Base-by-base conservation (phyloP, 2,329 filamentous ascomycete genomes). In the Colletotrichum sp. region DNA sequence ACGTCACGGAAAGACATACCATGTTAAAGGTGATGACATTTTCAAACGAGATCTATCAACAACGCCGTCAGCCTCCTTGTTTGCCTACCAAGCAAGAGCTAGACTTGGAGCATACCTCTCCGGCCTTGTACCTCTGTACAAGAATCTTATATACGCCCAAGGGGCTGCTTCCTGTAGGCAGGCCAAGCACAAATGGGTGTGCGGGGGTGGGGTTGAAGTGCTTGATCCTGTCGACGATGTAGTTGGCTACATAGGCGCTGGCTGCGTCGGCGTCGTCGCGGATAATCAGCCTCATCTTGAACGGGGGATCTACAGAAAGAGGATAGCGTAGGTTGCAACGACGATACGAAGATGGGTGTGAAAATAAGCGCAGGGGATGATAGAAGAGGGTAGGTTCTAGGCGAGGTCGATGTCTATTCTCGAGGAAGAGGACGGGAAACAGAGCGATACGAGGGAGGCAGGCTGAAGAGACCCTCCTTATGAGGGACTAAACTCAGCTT, bases 1-100 rank as follows among this genome's bases (percentile, higher is more conserved):
- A 15, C 13, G 30, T 63, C 59, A 63, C 28, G 15, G 39, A 15
- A 30, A 5, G 21, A 78, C 86, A 74, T 89, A 94, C 93, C 95
- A 97, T 97, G 85, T 97, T 97, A 89, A 98, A 98, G 30, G 95
- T 98, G 82, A 97, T 91, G 81, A 98, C 94, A 93, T 98, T 92
- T 82, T 93, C 93, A 83, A 98, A 98, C 2, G 95, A 96, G 81
- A 98, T 93, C 82, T 95, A 82, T 79, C 81, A 52, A 81, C 74
- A 26, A 67, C 34, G 12, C 26, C 6, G 67, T 73, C 28, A 67
- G 76, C 63, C 21, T 28, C 21, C 21, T 16, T 6, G 36, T 9
- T 43, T 36, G 32, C 48, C 72, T 36, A 18, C 9, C 57, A 16
- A 43, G 18, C 43, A 34, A 12, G 34, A 32, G 24, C 13, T n/a